Conservation (phyloP, 2,329 filamentous ascomycete genomes). For the Pseudohalonectria lignicola region DNA sequence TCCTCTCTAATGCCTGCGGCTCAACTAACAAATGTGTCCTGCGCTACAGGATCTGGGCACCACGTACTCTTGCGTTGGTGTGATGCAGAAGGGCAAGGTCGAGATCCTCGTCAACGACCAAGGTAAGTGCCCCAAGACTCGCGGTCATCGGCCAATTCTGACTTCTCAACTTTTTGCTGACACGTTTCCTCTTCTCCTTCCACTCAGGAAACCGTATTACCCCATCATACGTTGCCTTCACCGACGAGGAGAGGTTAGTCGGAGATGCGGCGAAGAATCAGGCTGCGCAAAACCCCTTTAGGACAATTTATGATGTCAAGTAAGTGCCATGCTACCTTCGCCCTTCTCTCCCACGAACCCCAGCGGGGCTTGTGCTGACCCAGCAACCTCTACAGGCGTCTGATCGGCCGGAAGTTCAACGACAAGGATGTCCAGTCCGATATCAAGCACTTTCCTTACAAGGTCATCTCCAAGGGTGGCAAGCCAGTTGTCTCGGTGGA, state of each 20-base stretch:
- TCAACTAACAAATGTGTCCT: too few relatives aligned
- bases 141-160: background rate
- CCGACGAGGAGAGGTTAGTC: constrained; percentile 91
- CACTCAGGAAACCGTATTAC: constrained; percentile 78
- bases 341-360: background rate
- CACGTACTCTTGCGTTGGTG: constrained; percentile 82
- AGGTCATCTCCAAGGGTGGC: constrained; percentile 77
- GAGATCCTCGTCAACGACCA: constrained; percentile 95
- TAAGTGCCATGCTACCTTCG: constrained; percentile 47
- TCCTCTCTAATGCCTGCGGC: too few relatives aligned
- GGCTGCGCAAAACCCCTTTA: constrained; percentile 66
- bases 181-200: background rate
- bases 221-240: constrained; percentile 91
- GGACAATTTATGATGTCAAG: constrained; percentile 78
- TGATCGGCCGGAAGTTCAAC: constrained; percentile 74
- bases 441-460: constrained; percentile 98
- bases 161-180: too few relatives aligned
- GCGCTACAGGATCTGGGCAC: constrained; percentile 63
- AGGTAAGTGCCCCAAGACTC: constrained; percentile 18
- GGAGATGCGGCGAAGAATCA: constrained; percentile 98
- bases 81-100: constrained; percentile 91
- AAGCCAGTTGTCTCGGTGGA: constrained; percentile 79
- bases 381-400: constrained; percentile 41
- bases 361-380: constrained; percentile 19
- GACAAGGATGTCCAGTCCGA: constrained; percentile 87